Conservation (phyloP, 768 basidiomycete genomes). For the Collybia mongolica region DNA sequence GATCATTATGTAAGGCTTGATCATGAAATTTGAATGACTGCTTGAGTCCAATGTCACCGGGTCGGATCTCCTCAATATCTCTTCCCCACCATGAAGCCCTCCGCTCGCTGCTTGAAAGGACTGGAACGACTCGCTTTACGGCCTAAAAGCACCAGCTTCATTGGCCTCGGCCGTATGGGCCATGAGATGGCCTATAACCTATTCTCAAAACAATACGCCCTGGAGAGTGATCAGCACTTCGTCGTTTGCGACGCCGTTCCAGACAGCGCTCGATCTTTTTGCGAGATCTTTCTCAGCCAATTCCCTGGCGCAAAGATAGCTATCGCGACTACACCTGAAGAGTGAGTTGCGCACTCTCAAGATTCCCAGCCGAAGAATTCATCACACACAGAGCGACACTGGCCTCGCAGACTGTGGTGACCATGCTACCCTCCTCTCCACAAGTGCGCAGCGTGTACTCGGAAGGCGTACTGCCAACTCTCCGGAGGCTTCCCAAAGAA, state of each 20-base stretch:
- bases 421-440: slow-evolving; percentile 92
- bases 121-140: slow-evolving; percentile 35
- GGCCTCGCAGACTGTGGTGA: slow-evolving; percentile 68
- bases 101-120: slow-evolving; percentile 39
- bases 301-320: slow-evolving; percentile 61
- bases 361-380: slow-evolving; percentile 11
- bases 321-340: slow-evolving; percentile 62
- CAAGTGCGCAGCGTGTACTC: slow-evolving; percentile 80
- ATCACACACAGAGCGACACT: slow-evolving; percentile 52
- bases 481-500: slow-evolving; percentile 46
- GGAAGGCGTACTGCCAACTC: slow-evolving; percentile 63
- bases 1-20: too few species aligned
- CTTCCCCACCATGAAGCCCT: slow-evolving; percentile 45
- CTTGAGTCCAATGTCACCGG: too few species aligned
- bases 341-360: slow-evolving; percentile 49
- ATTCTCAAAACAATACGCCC: slow-evolving; percentile 69
- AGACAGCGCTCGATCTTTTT: slow-evolving; percentile 57
- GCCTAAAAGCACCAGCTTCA: slow-evolving; percentile 65
- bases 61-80: too few species aligned
- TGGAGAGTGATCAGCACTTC: slow-evolving; percentile 54
- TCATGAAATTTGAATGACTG: too few species aligned
- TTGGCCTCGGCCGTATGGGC: slow-evolving; percentile 89
- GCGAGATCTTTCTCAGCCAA: slow-evolving; percentile 48
- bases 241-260: slow-evolving; percentile 78
- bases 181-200: slow-evolving; percentile 84